Base-by-base conservation (phyloP, 129 eudicot genomes). In the Saposhnikovia divaricata region DNA sequence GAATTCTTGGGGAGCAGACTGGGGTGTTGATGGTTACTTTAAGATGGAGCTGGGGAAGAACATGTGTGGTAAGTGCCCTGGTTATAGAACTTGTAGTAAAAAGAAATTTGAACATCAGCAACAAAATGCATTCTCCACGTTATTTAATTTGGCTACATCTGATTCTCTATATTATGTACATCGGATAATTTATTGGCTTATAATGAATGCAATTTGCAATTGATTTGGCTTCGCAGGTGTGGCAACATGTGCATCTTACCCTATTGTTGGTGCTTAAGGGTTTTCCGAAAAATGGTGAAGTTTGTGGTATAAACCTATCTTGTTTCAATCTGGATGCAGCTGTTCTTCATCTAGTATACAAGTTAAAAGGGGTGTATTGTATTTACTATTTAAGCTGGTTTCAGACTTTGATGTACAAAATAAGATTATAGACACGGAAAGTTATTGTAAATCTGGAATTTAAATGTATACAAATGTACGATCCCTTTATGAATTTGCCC, bases 31-130 rank as follows among this genome's bases (percentile, higher is more conserved):
- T 44, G 99, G 99, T n/a, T 96, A 92, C 85, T 96, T 96, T 68
- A 96, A 92, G 76, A 96, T 96, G 99, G 99, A 96, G 85, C 83
- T 92, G 97, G 99, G 99, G 66, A 96, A 96, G 84, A 96, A 96
- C 89, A 92, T 96, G 99, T 96, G 99, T 83, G 99, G 98, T 92
- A 86, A 81, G 98, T 83, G 42, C 75, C 10, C 68, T 46, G 31
- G 48, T 74, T n/a, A 10, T 43, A 11, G 77, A 57, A 23, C 77
- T 9, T 31, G 34, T 31, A 31, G 34, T 31, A 31, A 31, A 31
- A 31, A 31, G 34, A 31, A 31, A 31, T 74, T 4, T 6, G 7
- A 65, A 27, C 39, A 65, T 65, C 15, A 12, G 27, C 72, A 9
- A 27, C 0, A 19, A 65, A 25, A 65, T 11, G 0, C 72, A 65